Evolutionary conservation across 495 filamentous ascomycete genomes (phyloP).

Genomic region (Mytilinidion resinicola): DNA sequence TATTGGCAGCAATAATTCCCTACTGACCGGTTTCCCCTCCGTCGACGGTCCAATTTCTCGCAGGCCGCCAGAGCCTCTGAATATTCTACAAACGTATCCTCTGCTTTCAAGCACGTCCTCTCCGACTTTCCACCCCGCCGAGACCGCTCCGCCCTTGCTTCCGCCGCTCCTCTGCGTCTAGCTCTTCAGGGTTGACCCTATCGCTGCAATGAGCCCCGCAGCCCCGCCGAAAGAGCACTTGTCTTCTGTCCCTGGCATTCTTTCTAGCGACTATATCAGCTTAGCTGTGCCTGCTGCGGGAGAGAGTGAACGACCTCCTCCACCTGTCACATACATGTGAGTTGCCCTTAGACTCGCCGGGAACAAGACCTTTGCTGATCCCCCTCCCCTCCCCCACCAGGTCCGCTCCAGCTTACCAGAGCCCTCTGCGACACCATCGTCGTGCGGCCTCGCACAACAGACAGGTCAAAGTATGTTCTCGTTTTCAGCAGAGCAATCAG

Average conservation of each 20-base stretch:
- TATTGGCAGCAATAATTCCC: no score
- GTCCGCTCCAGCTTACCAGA: constrained; percentile 36
- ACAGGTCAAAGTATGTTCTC: constrained; percentile 32
- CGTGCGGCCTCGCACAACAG: constrained; percentile 32
- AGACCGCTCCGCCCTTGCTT: neutral
- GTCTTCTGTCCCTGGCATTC: constrained; percentile 16
- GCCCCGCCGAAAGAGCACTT: constrained; percentile 7
- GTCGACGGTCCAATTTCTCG: no score
- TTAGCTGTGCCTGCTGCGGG: constrained; percentile 29
- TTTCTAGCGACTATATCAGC: constrained; percentile 27
- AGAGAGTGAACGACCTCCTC: constrained; percentile 21
- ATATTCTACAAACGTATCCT: no score
- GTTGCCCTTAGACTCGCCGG: neutral
- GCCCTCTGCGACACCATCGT: constrained; percentile 38
- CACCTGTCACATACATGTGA: constrained; percentile 34
- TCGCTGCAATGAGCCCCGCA: neutral
- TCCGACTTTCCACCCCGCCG: neutral
- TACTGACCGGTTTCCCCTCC: no score
- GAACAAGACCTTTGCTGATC: neutral
- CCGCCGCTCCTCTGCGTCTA: neutral
- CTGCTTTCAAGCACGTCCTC: no score
- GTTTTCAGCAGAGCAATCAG: no score
- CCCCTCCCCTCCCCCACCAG: constrained; percentile 11
- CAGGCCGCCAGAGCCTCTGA: no score
- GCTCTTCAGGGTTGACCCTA: no score